A percentile compares a stretch with the other conserved stretches of the same genome.
Evolutionary conservation across 2,329 filamentous ascomycete genomes (phyloP).

Genomic region (Mycocentrospora acerina): DNA sequence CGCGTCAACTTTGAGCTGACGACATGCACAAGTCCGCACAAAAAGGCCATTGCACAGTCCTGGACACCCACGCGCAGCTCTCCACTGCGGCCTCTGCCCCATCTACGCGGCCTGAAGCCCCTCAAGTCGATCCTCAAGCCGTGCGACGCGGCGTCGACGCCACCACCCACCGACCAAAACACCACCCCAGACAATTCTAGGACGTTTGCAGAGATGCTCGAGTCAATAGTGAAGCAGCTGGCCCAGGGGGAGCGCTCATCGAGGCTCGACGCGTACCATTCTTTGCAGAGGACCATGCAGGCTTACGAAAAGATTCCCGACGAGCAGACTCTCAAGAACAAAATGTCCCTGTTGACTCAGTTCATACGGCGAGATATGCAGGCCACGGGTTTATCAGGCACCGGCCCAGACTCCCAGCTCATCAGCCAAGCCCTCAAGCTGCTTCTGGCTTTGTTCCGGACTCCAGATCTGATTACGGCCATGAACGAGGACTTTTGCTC

Average conservation of each 20-base stretch:
- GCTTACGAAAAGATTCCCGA: conserved; percentile 77
- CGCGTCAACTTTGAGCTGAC: conserved; percentile 65
- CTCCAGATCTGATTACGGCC: conserved; percentile 67
- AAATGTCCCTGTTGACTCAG: conserved; percentile 74
- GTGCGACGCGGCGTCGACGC: conserved; percentile 46
- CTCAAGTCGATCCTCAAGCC: conserved; percentile 83
- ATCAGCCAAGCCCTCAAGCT: conserved; percentile 77
- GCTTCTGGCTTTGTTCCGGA: conserved; percentile 74
- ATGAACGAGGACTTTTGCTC: conserved; percentile 76
- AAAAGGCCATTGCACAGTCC: conserved; percentile 28
- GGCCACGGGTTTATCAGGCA: conserved; percentile 58
- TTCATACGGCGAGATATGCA: conserved; percentile 83
- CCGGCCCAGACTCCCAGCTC: conserved; percentile 65
- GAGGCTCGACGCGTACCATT: conserved; percentile 83
- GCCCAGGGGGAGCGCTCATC: conserved; percentile 70
- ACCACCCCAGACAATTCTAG: conserved; percentile 51
- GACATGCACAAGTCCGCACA: conserved; percentile 58
- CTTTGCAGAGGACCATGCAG: conserved; percentile 73
- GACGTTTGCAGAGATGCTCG: conserved; percentile 76
- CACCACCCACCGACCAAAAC: conserved; percentile 41
- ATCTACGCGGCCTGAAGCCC: conserved; percentile 56
- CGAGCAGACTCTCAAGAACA: conserved; percentile 55
- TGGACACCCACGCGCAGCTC: conserved; percentile 43
- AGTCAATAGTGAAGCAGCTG: conserved; percentile 80
- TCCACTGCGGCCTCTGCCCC: conserved; percentile 50